Evolutionary conservation across 345 rosid species (phyloP).

Genomic region (Tarenaya hassleriana): DNA sequence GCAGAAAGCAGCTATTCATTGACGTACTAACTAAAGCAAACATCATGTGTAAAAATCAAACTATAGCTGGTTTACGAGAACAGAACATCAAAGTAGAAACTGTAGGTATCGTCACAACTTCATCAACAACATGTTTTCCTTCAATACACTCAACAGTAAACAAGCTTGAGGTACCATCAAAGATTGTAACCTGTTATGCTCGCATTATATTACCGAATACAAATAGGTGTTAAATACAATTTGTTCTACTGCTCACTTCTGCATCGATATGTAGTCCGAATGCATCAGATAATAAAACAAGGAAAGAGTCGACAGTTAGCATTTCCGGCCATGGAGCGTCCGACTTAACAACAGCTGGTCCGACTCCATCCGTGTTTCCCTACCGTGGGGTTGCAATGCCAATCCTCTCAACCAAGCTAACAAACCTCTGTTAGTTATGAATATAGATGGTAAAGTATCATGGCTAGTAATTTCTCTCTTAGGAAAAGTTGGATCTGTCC

Average conservation of each 20-base stretch:
- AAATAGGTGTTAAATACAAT: too few species aligned
- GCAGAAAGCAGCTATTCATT: background rate
- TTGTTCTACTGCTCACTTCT: too few species aligned
- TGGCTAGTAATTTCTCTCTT: background rate
- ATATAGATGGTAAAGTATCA: background rate
- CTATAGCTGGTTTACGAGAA: too few species aligned
- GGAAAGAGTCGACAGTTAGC: background rate
- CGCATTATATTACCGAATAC: too few species aligned
- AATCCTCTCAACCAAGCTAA: constrained; percentile 17
- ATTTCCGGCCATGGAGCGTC: constrained; percentile 14
- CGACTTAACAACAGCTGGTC: constrained; percentile 4
- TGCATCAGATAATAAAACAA: background rate
- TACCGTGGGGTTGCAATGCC: constrained; percentile 23
- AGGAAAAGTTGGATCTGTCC: background rate
- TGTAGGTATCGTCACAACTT: background rate
- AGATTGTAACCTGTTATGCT: too few species aligned
- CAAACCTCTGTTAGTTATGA: constrained; percentile 2
- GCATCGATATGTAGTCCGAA: background rate
- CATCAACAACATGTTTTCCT: background rate
- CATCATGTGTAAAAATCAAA: too few species aligned
- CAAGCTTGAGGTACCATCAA: too few species aligned
- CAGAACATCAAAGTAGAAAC: too few species aligned
- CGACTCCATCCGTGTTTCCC: background rate
- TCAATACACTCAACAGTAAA: too few species aligned
- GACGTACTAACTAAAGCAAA: background rate